Percentiles rank a stretch among this genome's conserved stretches.
Conservation (phyloP, 2,329 filamentous ascomycete genomes). For the Xylariaceae sp. region DNA sequence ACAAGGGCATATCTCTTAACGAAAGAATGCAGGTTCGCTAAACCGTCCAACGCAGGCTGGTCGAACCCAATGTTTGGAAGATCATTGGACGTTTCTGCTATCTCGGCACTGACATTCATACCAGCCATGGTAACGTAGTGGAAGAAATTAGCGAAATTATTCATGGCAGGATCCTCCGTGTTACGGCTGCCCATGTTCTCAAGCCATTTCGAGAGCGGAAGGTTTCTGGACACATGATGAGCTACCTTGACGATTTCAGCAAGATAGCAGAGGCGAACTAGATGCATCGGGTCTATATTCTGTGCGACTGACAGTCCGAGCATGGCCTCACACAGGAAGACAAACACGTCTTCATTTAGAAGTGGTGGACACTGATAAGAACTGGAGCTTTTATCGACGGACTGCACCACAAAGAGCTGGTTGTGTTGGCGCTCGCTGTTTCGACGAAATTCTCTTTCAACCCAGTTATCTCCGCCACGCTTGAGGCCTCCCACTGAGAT, state of each 20-base stretch:
- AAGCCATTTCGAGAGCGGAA: conserved; percentile 57
- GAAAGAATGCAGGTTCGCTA: conserved; percentile 63
- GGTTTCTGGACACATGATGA: conserved; percentile 61
- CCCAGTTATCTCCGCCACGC: conserved; percentile 62
- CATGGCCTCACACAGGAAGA: conserved; percentile 81
- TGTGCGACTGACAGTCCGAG: conserved; percentile 72
- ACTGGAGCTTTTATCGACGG: conserved; percentile 49
- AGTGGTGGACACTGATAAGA: conserved; percentile 62
- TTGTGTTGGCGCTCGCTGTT: conserved; percentile 75
- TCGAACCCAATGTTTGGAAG: conserved; percentile 56
- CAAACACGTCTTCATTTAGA: conserved; percentile 72
- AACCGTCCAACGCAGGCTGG: conserved; percentile 59
- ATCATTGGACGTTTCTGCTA: conserved; percentile 41
- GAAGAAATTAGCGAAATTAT: conserved; percentile 63
- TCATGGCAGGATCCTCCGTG: conserved; percentile 53
- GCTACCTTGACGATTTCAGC: conserved; percentile 89
- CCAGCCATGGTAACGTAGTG: conserved; percentile 53
- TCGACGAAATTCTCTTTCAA: conserved; percentile 69
- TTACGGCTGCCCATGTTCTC: conserved; percentile 51
- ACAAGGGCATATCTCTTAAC: conserved; percentile 84
- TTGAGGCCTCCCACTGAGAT: conserved; percentile 76
- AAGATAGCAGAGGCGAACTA: conserved; percentile 85
- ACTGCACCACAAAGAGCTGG: conserved; percentile 73
- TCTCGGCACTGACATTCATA: conserved; percentile 48
- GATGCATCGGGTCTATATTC: conserved; percentile 74